phyloP scores from a whole-genome alignment of 495 filamentous ascomycete species.

The Amniculicola lignicola region DNA sequence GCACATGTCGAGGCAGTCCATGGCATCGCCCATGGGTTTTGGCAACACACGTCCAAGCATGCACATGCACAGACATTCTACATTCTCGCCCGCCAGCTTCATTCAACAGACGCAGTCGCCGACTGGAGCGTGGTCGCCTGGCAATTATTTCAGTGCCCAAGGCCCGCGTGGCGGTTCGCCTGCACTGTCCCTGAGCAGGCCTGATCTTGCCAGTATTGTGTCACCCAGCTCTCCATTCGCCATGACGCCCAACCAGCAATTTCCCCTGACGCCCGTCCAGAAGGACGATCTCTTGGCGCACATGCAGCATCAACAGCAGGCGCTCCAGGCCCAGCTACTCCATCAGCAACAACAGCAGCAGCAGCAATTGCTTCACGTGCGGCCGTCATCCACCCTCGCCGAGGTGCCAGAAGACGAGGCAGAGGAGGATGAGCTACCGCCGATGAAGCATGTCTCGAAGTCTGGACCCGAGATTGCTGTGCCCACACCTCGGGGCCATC shows the following conservation, averaged over 20 bases:
- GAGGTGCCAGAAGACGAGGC: slow-evolving; percentile 55
- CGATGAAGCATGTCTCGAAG: slow-evolving; percentile 41
- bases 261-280: slow-evolving; percentile 35
- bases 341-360: slow-evolving; percentile 53
- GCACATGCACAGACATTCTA: slow-evolving; percentile 44
- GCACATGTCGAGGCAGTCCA: slow-evolving; percentile 35
- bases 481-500: slow-evolving; percentile 62
- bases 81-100: slow-evolving; percentile 39
- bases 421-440: slow-evolving; percentile 42
- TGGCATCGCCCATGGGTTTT: slow-evolving; percentile 41
- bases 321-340: slow-evolving; percentile 56
- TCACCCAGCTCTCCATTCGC: slow-evolving; percentile 35
- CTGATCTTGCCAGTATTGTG: slow-evolving; percentile 24
- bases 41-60: slow-evolving; percentile 37
- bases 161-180: slow-evolving; percentile 58
- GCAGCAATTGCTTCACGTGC: slow-evolving; percentile 39
- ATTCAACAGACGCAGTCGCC: slow-evolving; percentile 35
- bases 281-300: slow-evolving; percentile 37
- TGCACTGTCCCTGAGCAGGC: slow-evolving; percentile 36
- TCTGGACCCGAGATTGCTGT: slow-evolving; percentile 56
- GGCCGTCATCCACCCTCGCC: slow-evolving; percentile 51
- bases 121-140: slow-evolving; percentile 50
- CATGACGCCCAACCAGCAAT: slow-evolving; percentile 28
- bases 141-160: slow-evolving; percentile 53
- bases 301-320: slow-evolving; percentile 59